These are phyloP conservation scores for Magnaporthiopsis incrustans DNA, from an alignment of 2,329 filamentous ascomycete species.

Conservation along the genomic window DNA sequence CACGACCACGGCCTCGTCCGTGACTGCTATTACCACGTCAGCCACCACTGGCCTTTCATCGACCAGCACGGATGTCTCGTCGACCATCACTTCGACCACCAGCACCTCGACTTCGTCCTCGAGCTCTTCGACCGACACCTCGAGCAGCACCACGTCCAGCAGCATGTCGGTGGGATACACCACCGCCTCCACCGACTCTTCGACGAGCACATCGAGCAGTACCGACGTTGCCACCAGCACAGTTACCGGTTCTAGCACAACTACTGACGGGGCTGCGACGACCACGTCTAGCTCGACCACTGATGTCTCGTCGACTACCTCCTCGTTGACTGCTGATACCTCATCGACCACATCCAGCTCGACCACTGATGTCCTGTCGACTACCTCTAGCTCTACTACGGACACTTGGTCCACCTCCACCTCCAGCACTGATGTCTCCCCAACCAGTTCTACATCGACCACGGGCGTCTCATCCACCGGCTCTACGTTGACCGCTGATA, in stretches of 20 bases:
- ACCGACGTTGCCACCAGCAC: background rate
- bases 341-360: background rate
- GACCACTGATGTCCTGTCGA: background rate
- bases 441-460: no score
- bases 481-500: background rate
- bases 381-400: background rate
- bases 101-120: background rate
- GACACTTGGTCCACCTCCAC: background rate
- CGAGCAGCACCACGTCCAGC: background rate
- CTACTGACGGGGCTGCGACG: background rate
- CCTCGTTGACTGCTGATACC: background rate
- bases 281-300: background rate
- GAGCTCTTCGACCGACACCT: slow-evolving; percentile 8
- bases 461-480: background rate
- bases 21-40: background rate
- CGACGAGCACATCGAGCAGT: no score
- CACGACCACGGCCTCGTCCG: slow-evolving; percentile 2
- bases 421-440: background rate
- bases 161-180: background rate
- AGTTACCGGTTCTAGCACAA: background rate
- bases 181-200: no score
- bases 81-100: background rate
- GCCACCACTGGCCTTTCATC: background rate
- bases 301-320: background rate
- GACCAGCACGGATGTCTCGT: no score